phyloP scores from a whole-genome alignment of 192 early-diverging fungal species.

The Phycomyces blakesleeanus region DNA sequence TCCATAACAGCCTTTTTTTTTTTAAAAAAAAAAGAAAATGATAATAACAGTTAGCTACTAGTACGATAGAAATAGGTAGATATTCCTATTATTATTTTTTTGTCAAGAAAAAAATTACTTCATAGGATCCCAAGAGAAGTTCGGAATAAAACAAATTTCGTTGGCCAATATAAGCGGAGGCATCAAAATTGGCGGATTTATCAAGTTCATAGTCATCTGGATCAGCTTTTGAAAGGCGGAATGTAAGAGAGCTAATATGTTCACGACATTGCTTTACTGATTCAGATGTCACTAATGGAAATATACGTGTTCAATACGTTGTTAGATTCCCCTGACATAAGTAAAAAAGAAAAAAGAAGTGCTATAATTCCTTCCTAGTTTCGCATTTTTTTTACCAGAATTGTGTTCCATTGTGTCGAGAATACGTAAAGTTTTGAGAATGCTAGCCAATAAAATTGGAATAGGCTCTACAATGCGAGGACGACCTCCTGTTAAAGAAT shows the following conservation, averaged over 20 bases:
- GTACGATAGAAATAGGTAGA: no score
- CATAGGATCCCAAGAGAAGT: conserved; percentile 55
- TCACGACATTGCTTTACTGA: no score
- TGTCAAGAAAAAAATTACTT: conserved; percentile 36
- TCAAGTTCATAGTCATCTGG: conserved; percentile 68
- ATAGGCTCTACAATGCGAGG: conserved; percentile 47
- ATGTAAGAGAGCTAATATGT: conserved; percentile 13
- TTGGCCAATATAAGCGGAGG: conserved; percentile 44
- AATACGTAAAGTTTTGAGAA: conserved; percentile 8
- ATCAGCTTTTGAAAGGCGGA: conserved; percentile 46
- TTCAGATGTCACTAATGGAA: no score
- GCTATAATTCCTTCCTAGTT: no score
- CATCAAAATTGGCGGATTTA: conserved; percentile 58
- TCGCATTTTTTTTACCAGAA: no score
- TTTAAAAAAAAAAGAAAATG: conserved; percentile 1
- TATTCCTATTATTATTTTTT: neutral
- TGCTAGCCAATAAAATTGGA: conserved; percentile 20
- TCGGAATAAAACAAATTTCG: conserved; percentile 51
- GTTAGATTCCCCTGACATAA: no score
- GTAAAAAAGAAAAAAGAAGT: no score
- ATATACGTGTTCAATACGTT: neutral
- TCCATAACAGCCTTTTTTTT: conserved; percentile 31
- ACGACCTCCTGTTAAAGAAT: conserved; percentile 23
- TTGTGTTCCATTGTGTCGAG: neutral
- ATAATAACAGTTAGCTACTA: no score